Percentiles rank a stretch among this genome's conserved stretches.
phyloP scores from a whole-genome alignment of 768 basidiomycete species.

The Tylopilus felleus region DNA sequence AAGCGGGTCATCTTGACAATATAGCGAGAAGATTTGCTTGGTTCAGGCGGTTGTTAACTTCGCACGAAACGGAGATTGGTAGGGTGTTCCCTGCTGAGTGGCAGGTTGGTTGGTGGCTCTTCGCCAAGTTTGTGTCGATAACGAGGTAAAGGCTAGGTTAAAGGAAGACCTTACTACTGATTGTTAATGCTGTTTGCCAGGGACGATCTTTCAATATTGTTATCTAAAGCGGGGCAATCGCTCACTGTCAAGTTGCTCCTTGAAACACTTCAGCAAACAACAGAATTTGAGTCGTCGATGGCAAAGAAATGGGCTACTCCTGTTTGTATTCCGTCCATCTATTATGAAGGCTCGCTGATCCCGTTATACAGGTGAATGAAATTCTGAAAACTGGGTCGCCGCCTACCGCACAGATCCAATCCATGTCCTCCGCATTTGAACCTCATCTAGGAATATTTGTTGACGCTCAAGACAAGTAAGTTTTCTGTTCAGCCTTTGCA shows the following conservation, averaged over 20 bases:
- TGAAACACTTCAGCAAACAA: conserved; percentile 80
- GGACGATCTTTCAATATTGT: conserved; percentile 76
- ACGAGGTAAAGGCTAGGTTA: conserved; percentile 55
- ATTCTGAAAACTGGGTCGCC: conserved; percentile 55
- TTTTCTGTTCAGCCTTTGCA: background rate
- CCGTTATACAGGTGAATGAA: conserved; percentile 50
- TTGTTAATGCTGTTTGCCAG: conserved; percentile 36
- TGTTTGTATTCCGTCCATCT: conserved; percentile 38
- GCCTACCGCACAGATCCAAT: conserved; percentile 50
- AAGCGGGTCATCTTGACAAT: conserved; percentile 96
- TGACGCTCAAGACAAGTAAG: conserved; percentile 95
- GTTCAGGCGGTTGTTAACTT: conserved; percentile 83
- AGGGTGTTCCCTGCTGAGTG: conserved; percentile 82
- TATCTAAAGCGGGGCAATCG: conserved; percentile 73
- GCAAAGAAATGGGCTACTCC: conserved; percentile 78
- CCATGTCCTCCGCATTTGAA: conserved; percentile 89
- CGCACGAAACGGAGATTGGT: conserved; percentile 85
- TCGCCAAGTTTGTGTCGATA: conserved; percentile 85
- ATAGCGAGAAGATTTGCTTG: conserved; percentile 90
- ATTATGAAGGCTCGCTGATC: background rate
- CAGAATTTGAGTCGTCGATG: conserved; percentile 85
- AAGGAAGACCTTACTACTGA: background rate
- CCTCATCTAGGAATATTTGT: conserved; percentile 91
- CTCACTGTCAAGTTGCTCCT: conserved; percentile 77
- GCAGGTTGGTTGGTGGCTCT: conserved; percentile 79